Conservation (phyloP, 1,284 basidiomycete genomes). For the Ganoderma lingzhi region DNA sequence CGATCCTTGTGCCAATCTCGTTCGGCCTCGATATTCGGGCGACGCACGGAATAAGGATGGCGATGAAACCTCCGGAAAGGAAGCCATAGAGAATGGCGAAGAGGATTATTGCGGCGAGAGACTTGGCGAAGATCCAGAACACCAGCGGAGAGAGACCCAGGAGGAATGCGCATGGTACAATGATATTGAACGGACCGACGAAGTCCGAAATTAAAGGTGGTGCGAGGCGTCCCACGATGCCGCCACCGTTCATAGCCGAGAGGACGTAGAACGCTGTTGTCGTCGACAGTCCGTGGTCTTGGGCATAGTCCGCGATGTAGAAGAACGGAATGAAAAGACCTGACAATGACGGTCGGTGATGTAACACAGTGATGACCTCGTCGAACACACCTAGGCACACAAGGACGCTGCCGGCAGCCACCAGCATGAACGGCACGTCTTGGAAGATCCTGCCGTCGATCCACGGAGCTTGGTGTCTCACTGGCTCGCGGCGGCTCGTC, state of each 20-base stretch:
- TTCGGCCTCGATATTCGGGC: slow-evolving; percentile 51
- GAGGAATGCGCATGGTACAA: slow-evolving; percentile 63
- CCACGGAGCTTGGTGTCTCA: slow-evolving; percentile 20
- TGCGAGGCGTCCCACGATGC: slow-evolving; percentile 61
- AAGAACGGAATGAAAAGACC: slow-evolving; percentile 61
- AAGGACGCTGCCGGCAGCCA: slow-evolving; percentile 38
- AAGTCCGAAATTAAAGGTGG: slow-evolving; percentile 69
- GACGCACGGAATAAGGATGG: slow-evolving; percentile 40
- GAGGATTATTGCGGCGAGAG: slow-evolving; percentile 45
- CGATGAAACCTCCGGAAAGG: slow-evolving; percentile 36
- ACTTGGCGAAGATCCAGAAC: slow-evolving; percentile 31
- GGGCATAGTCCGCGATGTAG: slow-evolving; percentile 34
- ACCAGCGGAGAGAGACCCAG: slow-evolving; percentile 43
- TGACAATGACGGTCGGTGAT: slow-evolving; percentile 6
- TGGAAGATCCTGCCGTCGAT: slow-evolving; percentile 39
- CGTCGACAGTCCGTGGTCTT: slow-evolving; percentile 17
- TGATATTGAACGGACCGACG: slow-evolving; percentile 48
- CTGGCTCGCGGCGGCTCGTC: slow-evolving; percentile 40
- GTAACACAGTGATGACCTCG: background rate
- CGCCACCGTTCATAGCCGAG: slow-evolving; percentile 67
- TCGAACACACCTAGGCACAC: slow-evolving; percentile 36
- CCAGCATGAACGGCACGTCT: slow-evolving; percentile 41
- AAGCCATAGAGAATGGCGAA: slow-evolving; percentile 63
- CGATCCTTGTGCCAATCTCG: slow-evolving; percentile 65
- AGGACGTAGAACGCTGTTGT: slow-evolving; percentile 48